These are phyloP conservation scores for Cardamine resedifolia DNA, from an alignment of 345 rosid genomes.

Conservation along the genomic window DNA sequence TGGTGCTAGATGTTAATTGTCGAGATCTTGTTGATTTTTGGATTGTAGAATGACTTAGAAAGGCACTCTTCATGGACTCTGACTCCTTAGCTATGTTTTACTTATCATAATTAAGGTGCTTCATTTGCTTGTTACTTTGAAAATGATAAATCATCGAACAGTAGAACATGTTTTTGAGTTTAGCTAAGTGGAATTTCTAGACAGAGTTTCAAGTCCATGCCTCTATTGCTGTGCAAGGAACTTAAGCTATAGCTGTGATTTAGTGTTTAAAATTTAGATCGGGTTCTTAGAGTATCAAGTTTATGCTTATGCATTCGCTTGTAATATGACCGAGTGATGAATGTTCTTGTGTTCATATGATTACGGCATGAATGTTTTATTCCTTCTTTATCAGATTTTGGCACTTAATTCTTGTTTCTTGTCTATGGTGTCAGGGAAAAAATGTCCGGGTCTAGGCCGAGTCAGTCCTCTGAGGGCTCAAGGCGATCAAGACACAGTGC, in stretches of 20 bases:
- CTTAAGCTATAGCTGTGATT: neutral
- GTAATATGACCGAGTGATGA: neutral
- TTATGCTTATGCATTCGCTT: neutral
- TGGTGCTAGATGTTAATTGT: neutral
- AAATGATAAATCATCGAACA: conserved; percentile 13
- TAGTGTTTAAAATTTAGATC: neutral
- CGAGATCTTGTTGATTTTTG: conserved; percentile 30
- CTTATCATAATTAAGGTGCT: neutral
- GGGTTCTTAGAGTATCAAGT: neutral
- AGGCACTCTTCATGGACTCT: conserved; percentile 7
- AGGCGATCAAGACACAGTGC: conserved; percentile 79
- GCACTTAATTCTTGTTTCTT: conserved; percentile 15
- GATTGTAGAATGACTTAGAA: conserved; percentile 1
- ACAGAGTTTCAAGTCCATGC: neutral
- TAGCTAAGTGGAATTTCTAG: conserved; percentile 10
- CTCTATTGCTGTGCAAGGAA: neutral
- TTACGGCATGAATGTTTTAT: neutral
- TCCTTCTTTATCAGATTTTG: neutral
- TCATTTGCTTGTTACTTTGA: conserved; percentile 25
- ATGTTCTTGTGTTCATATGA: neutral
- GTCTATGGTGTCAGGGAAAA: conserved; percentile 31
- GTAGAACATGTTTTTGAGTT: neutral
- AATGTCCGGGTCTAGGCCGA: conserved; percentile 87
- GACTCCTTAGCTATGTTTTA: conserved; percentile 18
- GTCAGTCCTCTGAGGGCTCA: conserved; percentile 66